A percentile compares a stretch with the other conserved stretches of the same genome.
These are phyloP conservation scores for Penicillium brevicompactum DNA, from an alignment of 2,329 filamentous ascomycete species.

Conservation along the genomic window DNA sequence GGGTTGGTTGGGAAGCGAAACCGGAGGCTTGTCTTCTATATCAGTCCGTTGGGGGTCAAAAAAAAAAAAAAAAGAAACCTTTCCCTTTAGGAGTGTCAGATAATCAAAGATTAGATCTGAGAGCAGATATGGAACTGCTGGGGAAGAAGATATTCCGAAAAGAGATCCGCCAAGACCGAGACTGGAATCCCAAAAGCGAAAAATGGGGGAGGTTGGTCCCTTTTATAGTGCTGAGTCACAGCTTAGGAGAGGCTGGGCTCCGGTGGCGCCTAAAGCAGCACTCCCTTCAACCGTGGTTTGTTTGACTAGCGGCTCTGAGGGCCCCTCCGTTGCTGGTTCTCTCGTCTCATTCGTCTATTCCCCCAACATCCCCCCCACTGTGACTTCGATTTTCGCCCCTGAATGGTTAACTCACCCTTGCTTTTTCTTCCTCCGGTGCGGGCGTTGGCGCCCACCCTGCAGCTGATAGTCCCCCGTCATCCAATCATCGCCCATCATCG, in stretches of 20 bases:
- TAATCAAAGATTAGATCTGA: constrained; percentile 17
- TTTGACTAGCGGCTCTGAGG: constrained; percentile 26
- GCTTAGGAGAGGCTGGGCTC: constrained; percentile 39
- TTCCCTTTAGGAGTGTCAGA: constrained; percentile 6
- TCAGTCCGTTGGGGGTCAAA: not conserved
- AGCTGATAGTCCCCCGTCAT: constrained; percentile 21
- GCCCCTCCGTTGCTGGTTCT: not conserved
- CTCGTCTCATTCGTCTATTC: not conserved
- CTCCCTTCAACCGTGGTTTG: constrained; percentile 32
- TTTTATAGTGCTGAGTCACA: constrained; percentile 45
- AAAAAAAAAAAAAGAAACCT: constrained; percentile 1
- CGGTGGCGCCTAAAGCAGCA: constrained; percentile 43
- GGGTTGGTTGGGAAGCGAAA: constrained; percentile 20
- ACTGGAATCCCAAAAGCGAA: constrained; percentile 32
- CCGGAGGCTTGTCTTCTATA: constrained; percentile 10
- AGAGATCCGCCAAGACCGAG: constrained; percentile 40
- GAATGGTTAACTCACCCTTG: constrained; percentile 27
- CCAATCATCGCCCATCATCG: constrained; percentile 31
- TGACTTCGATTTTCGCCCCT: constrained; percentile 1
- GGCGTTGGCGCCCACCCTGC: constrained; percentile 33
- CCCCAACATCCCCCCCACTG: not conserved
- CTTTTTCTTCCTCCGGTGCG: constrained; percentile 31
- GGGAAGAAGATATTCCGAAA: constrained; percentile 39
- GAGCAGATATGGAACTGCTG: constrained; percentile 22
- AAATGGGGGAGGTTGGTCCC: constrained; percentile 38